Evolutionary conservation across 2,329 filamentous ascomycete genomes (phyloP).

Genomic region (Fusarium musae): DNA sequence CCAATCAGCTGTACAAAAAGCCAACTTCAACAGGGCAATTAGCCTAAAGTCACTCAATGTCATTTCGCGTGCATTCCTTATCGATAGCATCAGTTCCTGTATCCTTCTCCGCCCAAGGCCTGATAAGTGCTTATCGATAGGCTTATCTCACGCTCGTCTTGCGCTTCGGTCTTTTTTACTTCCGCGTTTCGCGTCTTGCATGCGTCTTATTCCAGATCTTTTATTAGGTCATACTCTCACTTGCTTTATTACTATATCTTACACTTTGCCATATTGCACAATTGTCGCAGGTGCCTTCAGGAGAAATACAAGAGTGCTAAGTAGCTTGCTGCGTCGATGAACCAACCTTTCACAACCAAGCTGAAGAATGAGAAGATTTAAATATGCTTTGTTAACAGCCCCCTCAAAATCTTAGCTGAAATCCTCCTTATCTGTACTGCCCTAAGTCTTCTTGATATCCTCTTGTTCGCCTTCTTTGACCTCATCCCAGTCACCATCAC

Average conservation of each 20-base stretch:
- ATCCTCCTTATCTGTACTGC: neutral
- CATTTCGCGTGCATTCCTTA: neutral
- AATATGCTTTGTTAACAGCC: accelerated
- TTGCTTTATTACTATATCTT: neutral
- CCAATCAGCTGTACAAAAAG: neutral
- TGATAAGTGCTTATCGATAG: neutral
- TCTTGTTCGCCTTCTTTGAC: neutral
- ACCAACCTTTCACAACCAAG: accelerated
- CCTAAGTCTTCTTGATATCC: neutral
- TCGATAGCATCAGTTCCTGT: too few species aligned
- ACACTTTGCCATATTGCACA: neutral
- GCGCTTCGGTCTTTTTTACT: neutral
- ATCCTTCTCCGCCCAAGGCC: too few species aligned
- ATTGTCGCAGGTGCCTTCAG: neutral
- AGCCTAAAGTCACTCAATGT: neutral
- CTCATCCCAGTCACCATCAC: neutral
- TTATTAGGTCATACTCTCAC: too few species aligned
- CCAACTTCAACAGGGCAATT: accelerated
- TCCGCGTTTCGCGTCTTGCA: neutral
- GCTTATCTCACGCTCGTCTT: neutral
- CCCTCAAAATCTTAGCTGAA: accelerated
- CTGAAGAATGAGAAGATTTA: accelerated
- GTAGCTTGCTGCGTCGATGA: neutral
- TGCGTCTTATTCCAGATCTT: too few species aligned
- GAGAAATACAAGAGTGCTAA: neutral